Conservation (phyloP, 192 early-diverging fungal genomes). For the Backusella circina region DNA sequence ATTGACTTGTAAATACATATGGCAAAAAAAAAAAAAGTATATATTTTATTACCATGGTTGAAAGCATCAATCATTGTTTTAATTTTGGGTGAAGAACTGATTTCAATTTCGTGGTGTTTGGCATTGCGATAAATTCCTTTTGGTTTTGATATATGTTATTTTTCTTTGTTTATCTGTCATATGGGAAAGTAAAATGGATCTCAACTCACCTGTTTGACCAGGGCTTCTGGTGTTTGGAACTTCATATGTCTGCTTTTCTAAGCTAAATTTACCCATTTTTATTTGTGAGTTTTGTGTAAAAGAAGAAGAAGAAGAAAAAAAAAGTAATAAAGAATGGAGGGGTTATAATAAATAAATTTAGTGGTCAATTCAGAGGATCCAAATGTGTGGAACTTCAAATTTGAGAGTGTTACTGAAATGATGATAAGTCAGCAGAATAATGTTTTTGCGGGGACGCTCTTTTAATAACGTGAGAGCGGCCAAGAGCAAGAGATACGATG, state of each 20-base stretch:
- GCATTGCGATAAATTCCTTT: conserved; percentile 48
- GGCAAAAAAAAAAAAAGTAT: not conserved
- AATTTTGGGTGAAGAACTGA: conserved; percentile 41
- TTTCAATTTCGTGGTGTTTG: conserved; percentile 26
- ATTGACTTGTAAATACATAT: not conserved
- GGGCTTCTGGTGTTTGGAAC: conserved; percentile 43
- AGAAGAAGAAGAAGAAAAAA: not conserved
- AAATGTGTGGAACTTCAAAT: not conserved
- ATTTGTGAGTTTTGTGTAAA: not conserved
- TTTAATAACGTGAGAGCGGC: not conserved
- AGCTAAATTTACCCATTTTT: conserved; percentile 32
- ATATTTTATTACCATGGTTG: conserved; percentile 35
- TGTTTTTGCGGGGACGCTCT: not conserved
- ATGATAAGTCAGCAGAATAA: conserved; percentile 14
- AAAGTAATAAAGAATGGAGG: not conserved
- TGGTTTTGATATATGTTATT: not conserved
- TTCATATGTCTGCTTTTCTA: conserved; percentile 49
- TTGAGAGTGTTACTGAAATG: conserved; percentile 2
- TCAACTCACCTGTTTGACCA: conserved; percentile 47
- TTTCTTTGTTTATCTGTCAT: not conserved
- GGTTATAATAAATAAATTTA: not conserved
- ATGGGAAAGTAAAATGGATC: not conserved
- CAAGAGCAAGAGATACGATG: not conserved
- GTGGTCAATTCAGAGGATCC: not conserved
- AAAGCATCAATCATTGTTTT: conserved; percentile 48